Conservation (phyloP, 192 early-diverging fungal species). For the Phlyctochytrium planicorne region DNA sequence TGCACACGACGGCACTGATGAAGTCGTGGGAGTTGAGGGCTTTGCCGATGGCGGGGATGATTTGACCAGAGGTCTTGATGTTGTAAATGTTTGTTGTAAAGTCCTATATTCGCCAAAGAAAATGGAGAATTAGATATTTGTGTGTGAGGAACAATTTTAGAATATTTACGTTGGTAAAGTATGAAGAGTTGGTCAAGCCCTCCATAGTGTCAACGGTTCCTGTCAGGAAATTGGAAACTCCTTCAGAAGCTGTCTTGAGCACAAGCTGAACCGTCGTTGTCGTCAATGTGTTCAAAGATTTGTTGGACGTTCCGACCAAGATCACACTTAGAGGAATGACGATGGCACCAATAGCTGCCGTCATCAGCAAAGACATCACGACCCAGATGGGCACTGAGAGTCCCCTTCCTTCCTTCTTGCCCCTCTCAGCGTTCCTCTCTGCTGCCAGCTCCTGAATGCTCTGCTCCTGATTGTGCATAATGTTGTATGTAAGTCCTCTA, state of each 20-base stretch:
- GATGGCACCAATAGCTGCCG: slow-evolving; percentile 1
- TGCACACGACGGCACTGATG: not conserved
- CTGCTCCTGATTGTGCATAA: not conserved
- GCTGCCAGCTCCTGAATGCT: not conserved
- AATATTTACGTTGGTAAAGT: slow-evolving; percentile 2
- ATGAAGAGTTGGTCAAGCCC: not conserved
- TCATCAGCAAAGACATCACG: not conserved
- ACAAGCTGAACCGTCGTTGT: not conserved
- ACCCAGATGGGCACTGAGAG: not conserved
- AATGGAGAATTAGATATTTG: too few species aligned
- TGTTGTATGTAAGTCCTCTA: too few species aligned
- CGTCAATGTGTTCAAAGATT: not conserved
- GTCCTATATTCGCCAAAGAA: too few species aligned
- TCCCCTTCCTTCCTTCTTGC: not conserved
- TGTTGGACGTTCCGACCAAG: not conserved
- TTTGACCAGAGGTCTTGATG: not conserved
- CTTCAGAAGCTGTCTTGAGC: not conserved
- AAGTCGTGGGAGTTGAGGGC: not conserved
- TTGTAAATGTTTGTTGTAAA: not conserved
- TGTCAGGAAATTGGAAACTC: not conserved
- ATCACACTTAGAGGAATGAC: not conserved
- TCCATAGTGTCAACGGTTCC: not conserved
- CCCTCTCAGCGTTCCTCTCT: not conserved
- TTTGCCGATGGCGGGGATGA: not conserved
- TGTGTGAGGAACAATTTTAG: too few species aligned